Evolutionary conservation across 768 basidiomycete species (phyloP).

Genomic region (Mycena rebaudengoi): DNA sequence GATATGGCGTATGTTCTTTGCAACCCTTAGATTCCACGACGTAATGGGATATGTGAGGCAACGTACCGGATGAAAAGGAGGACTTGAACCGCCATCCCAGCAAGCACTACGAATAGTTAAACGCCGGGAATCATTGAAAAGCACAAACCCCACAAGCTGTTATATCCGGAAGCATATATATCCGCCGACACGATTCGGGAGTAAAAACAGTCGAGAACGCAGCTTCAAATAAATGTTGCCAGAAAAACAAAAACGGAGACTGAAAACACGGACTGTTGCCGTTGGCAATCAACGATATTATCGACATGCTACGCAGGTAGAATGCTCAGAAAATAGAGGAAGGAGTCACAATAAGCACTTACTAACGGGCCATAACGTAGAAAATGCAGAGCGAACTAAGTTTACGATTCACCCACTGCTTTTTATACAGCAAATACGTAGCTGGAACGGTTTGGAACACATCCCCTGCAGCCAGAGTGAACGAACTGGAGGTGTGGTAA

Average conservation of each 20-base stretch:
- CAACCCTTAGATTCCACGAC: background rate
- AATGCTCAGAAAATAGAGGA: background rate
- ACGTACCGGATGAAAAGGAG: slow-evolving; percentile 16
- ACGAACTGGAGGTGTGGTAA: too few species aligned
- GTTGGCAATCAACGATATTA: background rate
- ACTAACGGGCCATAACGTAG: slow-evolving; percentile 20
- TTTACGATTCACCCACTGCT: slow-evolving; percentile 1
- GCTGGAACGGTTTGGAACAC: slow-evolving; percentile 13
- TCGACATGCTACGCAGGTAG: background rate
- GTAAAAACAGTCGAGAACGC: slow-evolving; percentile 1
- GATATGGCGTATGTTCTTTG: slow-evolving; percentile 21
- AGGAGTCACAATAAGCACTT: background rate
- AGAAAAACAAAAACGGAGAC: background rate
- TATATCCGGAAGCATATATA: slow-evolving; percentile 16
- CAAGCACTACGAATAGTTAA: slow-evolving; percentile 4
- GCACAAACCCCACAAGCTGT: slow-evolving; percentile 9
- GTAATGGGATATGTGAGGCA: background rate
- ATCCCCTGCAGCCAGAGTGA: slow-evolving; percentile 13
- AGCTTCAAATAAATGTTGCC: background rate
- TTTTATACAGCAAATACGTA: slow-evolving; percentile 2
- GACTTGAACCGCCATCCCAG: slow-evolving; percentile 13
- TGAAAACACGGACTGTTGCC: background rate
- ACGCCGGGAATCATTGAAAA: background rate
- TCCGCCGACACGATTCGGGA: background rate
- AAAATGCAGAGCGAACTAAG: slow-evolving; percentile 12